Percentiles rank a stretch among this genome's conserved stretches.
Conservation (phyloP, 2,329 filamentous ascomycete genomes). For the Fusarium sambucinum region DNA sequence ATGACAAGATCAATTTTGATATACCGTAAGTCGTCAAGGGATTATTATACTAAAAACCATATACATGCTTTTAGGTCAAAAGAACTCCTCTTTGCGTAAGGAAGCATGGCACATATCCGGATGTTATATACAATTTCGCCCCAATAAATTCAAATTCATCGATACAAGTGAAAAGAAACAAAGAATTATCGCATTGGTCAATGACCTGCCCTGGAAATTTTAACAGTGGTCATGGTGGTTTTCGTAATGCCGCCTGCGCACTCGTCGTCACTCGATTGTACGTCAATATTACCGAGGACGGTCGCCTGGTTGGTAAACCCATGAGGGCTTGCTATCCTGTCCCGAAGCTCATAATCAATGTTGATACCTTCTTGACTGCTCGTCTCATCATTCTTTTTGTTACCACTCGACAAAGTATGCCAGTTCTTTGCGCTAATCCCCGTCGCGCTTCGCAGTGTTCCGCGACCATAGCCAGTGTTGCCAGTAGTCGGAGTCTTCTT, state of each 20-base stretch:
- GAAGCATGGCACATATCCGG: background rate
- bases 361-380: slow-evolving; percentile 50
- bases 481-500: slow-evolving; percentile 45
- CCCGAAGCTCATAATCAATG: slow-evolving; percentile 47
- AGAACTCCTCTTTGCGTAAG: background rate
- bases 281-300: slow-evolving; percentile 39
- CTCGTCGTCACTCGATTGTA: slow-evolving; percentile 47
- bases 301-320: slow-evolving; percentile 34
- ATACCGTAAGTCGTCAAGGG: background rate
- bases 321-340: slow-evolving; percentile 27
- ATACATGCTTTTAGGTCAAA: background rate
- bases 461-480: slow-evolving; percentile 43
- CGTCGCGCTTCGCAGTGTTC: slow-evolving; percentile 43
- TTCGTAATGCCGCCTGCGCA: slow-evolving; percentile 47
- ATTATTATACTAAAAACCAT: background rate
- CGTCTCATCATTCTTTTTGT: slow-evolving; percentile 42
- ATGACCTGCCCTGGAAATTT: slow-evolving; percentile 27
- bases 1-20: too few species aligned
- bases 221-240: slow-evolving; percentile 48
- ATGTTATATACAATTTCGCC: background rate
- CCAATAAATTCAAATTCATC: background rate
- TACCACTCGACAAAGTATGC: slow-evolving; percentile 42
- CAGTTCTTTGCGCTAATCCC: slow-evolving; percentile 43
- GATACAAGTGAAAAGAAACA: background rate
- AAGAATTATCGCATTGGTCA: background rate